These are phyloP conservation scores for Chlamydomonas schloesseri DNA, from an alignment of 139 green algal species.

Conservation along the genomic window DNA sequence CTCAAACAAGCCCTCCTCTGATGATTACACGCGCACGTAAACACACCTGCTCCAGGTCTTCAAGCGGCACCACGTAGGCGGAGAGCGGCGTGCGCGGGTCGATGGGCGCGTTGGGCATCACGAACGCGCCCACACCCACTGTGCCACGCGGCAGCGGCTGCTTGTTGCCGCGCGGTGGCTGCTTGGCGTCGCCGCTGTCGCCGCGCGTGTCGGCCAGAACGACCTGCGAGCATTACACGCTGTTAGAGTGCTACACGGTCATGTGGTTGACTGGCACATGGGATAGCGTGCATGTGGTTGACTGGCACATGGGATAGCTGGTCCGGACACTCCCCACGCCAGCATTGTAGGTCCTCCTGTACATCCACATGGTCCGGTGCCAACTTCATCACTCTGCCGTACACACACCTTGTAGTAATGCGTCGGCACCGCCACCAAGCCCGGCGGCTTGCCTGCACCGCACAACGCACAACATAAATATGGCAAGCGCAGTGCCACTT, in stretches of 20 bases:
- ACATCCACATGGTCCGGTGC: no score
- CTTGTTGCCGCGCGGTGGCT: neutral
- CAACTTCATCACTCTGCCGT: no score
- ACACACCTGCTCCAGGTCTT: constrained; percentile 80
- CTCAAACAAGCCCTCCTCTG: no score
- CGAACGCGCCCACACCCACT: constrained; percentile 82
- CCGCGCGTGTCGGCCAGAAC: constrained; percentile 52
- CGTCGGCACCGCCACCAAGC: constrained; percentile 89
- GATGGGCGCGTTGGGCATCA: constrained; percentile 87
- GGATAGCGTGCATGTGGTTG: no score
- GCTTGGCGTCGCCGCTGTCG: neutral
- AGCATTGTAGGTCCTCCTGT: no score
- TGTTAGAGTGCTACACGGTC: no score
- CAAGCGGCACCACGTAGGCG: constrained; percentile 82
- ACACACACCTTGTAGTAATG: constrained; percentile 92
- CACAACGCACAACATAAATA: no score
- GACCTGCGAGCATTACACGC: constrained; percentile 10
- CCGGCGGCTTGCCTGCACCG: constrained; percentile 78
- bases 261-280: no score
- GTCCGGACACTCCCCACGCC: no score
- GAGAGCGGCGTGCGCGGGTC: constrained; percentile 76
- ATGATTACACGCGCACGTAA: no score
- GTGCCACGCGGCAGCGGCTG: neutral
- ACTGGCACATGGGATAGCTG: no score
- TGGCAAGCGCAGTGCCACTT: no score